Base-by-base conservation (phyloP, 495 filamentous ascomycete species). In the Polyplosphaeria fusca region DNA sequence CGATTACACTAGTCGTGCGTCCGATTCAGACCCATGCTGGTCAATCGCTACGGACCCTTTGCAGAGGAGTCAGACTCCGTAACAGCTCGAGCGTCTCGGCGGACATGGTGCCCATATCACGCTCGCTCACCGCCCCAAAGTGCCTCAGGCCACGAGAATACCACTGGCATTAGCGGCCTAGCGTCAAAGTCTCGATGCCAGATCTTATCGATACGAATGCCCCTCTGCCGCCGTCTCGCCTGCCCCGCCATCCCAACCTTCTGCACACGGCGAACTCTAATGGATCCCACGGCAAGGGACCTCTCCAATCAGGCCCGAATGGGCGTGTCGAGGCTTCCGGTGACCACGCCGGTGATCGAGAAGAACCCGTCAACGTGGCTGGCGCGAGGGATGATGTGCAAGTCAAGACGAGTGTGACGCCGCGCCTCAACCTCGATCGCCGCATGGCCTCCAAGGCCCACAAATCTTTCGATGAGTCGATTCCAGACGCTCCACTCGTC, bases 41-140 rank as follows among this genome's bases (percentile, higher is more conserved):
- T n/a, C n/a, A n/a, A n/a, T n/a, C n/a, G n/a, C n/a, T n/a, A n/a
- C n/a, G n/a, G n/a, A n/a, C n/a, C n/a, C n/a, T n/a, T n/a, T n/a
- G n/a, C n/a, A n/a, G n/a, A n/a, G n/a, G n/a, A n/a, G n/a, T n/a
- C n/a, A n/a, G n/a, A n/a, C n/a, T n/a, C n/a, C n/a, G n/a, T n/a
- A n/a, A n/a, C n/a, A n/a, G n/a, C n/a, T n/a, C n/a, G n/a, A n/a
- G n/a, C 24, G 14, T 22, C 39, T 20, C 39, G 20, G 39, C 39
- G 18, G 18, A n/a, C 9, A 20, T 42, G 9, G 18, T 11, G 9
- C 9, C 32, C 23, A 39, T 55, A 47, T 52, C 37, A 35, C 46
- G 23, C 56, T 64, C 61, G 60, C 61, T 56, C n/a, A 56, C 61
- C 50, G 32, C 43, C 49, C 49, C 23, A n/a, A n/a, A 13, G 26